Evolutionary conservation across 176 grass and related monocot species (phyloP), one percentile per base, ranked within the genome.

Genomic region (Canna indica): DNA sequence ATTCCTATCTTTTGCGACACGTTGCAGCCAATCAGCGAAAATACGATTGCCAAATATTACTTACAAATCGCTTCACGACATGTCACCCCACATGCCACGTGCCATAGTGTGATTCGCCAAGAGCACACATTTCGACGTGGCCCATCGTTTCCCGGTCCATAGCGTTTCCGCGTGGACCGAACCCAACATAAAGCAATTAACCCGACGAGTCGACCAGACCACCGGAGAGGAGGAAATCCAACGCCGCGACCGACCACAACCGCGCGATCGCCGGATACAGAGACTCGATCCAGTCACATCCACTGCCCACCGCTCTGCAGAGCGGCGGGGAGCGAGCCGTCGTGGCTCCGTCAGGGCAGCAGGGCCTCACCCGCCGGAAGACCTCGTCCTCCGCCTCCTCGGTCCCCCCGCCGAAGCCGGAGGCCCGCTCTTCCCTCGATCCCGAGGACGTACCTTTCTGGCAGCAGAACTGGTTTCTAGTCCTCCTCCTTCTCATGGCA

Each of bases 381-480:
- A 47, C 53, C 22, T 34, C 58, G 18, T 26, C 81, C 36, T 47
- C 67, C 31, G 36, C 60, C 34, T 52, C 69, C 42, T 11, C 74
- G 24, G 24, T n/a, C n/a, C n/a, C n/a, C n/a, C n/a, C 42, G 25
- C 54, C 47, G 76, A 42, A 47, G 58, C 73, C 76, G 35, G 64
- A 48, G 62, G 8, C 35, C 3, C 34, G 25, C 6, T 59, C 63
- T 34, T 34, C 67, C 27, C 64, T 2, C 25, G 64, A 45, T 31
- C 22, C 44, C 67, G 67, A 64, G 29, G 35, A 41, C 24, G 7
- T 80, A 31, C 86, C 86, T 24, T 97, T 97, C 83, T 97, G 94
- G 94, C 94, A 87, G 73, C 83, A 56, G 29, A 90, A 88, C 77
- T 90, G 88, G 88, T 97, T 92, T 77, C 76, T 92, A 27, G 71